Conservation (phyloP, 1,284 basidiomycete genomes). For the Apiotrichum mycotoxinovorans region DNA sequence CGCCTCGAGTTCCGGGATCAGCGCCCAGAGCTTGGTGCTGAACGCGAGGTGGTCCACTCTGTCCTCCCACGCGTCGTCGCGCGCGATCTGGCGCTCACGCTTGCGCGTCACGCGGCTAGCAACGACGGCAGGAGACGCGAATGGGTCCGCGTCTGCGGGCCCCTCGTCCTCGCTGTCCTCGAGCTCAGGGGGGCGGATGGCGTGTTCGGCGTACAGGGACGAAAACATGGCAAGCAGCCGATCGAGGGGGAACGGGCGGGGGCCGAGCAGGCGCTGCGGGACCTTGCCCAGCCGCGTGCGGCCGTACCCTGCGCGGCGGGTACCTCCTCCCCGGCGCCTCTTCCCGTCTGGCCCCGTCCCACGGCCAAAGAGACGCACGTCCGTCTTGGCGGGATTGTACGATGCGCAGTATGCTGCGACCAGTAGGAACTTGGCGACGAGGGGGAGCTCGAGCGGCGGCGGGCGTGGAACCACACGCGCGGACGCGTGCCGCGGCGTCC, state of each 20-base stretch:
- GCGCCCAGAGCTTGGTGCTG: slow-evolving; percentile 39
- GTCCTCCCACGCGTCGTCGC: slow-evolving; percentile 50
- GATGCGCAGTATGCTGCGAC: slow-evolving; percentile 79
- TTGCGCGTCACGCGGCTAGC: slow-evolving; percentile 52
- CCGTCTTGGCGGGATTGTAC: slow-evolving; percentile 77
- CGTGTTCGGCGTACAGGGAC: slow-evolving; percentile 76
- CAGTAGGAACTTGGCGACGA: slow-evolving; percentile 69
- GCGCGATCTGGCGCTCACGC: slow-evolving; percentile 65
- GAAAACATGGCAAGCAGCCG: slow-evolving; percentile 78
- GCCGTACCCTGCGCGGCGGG: slow-evolving; percentile 48
- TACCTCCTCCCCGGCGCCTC: slow-evolving; percentile 55
- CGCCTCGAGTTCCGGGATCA: slow-evolving; percentile 69
- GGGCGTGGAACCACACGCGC: slow-evolving; percentile 28
- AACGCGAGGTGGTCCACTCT: slow-evolving; percentile 41
- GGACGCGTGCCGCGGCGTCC: slow-evolving; percentile 3
- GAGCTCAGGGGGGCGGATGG: slow-evolving; percentile 48
- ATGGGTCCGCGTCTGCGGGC: slow-evolving; percentile 31
- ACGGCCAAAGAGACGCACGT: slow-evolving; percentile 72
- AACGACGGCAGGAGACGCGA: slow-evolving; percentile 15
- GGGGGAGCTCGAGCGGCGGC: slow-evolving; percentile 52
- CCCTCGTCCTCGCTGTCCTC: slow-evolving; percentile 27
- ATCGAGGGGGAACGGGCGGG: slow-evolving; percentile 75
- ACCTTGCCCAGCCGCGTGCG: slow-evolving; percentile 42
- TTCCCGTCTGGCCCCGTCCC: slow-evolving; percentile 65
- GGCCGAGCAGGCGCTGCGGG: slow-evolving; percentile 75